These are phyloP conservation scores for Jimgerdemannia lactiflua DNA, from an alignment of 192 early-diverging fungal species.

Conservation along the genomic window DNA sequence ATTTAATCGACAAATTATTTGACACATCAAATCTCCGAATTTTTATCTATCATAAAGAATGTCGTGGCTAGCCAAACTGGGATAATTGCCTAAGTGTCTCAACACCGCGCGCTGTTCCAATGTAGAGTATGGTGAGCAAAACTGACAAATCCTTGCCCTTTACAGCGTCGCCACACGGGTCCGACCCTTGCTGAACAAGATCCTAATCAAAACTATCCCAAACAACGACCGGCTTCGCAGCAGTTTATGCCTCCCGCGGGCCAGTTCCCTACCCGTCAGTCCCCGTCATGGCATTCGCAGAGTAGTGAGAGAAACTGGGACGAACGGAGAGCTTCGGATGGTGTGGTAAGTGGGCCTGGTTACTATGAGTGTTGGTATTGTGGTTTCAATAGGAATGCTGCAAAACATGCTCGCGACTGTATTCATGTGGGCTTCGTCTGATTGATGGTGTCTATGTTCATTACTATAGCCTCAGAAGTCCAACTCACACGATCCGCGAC, in stretches of 20 bases:
- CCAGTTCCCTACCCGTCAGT: not conserved
- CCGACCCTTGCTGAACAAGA: not conserved
- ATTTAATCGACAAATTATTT: not conserved
- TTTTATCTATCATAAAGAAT: too few relatives aligned
- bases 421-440: not conserved
- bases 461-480: not conserved
- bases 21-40: not conserved
- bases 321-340: not conserved
- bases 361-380: not conserved
- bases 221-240: not conserved
- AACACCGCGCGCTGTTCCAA: not conserved
- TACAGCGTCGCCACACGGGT: not conserved
- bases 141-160: not conserved
- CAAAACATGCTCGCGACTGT: not conserved
- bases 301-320: not conserved
- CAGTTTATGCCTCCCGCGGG: not conserved
- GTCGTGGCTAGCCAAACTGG: too few relatives aligned
- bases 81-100: not conserved
- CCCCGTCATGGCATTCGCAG: not conserved
- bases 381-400: not conserved
- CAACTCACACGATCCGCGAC: not conserved
- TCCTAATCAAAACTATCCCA: not conserved
- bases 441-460: too few relatives aligned
- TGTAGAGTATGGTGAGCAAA: not conserved
- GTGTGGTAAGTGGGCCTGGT: not conserved